Percentiles rank a stretch among this genome's conserved stretches.
phyloP scores from a whole-genome alignment of 2,329 filamentous ascomycete genomes.

The Cercospora brassicicola region DNA sequence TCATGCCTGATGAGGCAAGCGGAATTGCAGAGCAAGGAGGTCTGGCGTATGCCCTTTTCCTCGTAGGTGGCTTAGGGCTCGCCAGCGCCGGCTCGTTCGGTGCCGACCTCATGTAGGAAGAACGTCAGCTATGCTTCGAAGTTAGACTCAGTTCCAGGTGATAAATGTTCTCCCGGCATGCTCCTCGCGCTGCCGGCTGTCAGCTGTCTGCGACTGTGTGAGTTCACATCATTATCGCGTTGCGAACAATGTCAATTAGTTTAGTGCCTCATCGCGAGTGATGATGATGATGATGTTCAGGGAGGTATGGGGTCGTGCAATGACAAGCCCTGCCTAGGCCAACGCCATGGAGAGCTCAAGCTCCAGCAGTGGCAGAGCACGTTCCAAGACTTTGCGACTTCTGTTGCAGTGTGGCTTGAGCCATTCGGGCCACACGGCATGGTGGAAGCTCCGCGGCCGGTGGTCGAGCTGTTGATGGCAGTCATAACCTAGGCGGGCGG shows the following conservation, averaged over 20 bases:
- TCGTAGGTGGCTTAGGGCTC: neutral
- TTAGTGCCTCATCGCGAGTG: neutral
- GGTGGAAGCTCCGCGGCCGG: neutral
- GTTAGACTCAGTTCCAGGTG: neutral
- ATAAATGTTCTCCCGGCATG: neutral
- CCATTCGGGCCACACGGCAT: neutral
- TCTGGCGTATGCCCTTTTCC: conserved; percentile 6
- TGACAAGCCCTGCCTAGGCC: conserved; percentile 5
- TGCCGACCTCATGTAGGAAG: conserved; percentile 39
- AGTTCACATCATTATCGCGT: too few relatives aligned
- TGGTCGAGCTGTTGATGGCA: neutral
- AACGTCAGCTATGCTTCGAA: neutral
- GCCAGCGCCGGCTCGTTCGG: neutral
- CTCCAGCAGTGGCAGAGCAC: conserved; percentile 9
- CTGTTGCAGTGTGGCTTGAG: neutral
- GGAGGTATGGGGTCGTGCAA: neutral
- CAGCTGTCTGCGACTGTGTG: neutral
- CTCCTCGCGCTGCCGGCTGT: neutral
- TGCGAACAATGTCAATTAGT: neutral
- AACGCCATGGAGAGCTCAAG: neutral
- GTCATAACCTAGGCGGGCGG: neutral
- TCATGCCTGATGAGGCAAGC: neutral
- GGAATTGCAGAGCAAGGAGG: conserved; percentile 3
- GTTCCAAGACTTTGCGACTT: neutral
- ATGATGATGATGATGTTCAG: neutral